Base-by-base conservation (phyloP, 805 yeast genomes). In the Yamadazyma paraphyllophila region DNA sequence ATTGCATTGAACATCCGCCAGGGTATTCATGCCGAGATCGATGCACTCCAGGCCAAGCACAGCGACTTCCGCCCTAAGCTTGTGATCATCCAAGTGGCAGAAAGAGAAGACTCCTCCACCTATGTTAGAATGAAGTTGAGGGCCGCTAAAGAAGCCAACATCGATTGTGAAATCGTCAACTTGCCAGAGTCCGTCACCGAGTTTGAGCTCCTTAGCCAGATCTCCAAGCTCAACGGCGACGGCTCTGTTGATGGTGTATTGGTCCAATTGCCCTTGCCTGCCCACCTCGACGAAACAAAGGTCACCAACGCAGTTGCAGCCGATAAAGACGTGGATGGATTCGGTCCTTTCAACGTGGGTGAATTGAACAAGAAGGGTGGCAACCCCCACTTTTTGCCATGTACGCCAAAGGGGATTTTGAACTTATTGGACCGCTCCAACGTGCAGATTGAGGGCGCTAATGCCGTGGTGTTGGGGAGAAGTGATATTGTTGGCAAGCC, bases 401-500 rank as follows among this genome's bases (percentile, higher is more conserved):
- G 95, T 63, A 87, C 96, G 15, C 96, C 96, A 43, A 77, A 84
- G 63, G 96, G 95, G 24, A 81, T 85, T 55, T 77, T 87, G 66
- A 78, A 79, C 57, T 69, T 87, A 51, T 69, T 87, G 47, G 67
- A 78, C 52, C 74, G 77, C 51, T 73, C 85, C 27, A 76, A 80
- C 14, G 76, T 84, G 16, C 63, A 68, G 7, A 60, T 86, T 38
- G 60, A 68, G 27, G 94, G 94, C 51, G 77, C 82, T 49, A 76
- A 80, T 57, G 92, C 91, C n/a, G 94, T 87, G 35, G 90, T 87
- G 16, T 69, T 87, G 51, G 96, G 96, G 40, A 78, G 96, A 67
- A 84, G 91, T 32, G 92, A 87, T 65, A 87, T 87, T 53, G 96
- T 87, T 26, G 96, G 96, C 49, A 78, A 83, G 44, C 96, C 96